Conservation (phyloP, 2,329 filamentous ascomycete genomes). For the Colletotrichum euphorbiae region DNA sequence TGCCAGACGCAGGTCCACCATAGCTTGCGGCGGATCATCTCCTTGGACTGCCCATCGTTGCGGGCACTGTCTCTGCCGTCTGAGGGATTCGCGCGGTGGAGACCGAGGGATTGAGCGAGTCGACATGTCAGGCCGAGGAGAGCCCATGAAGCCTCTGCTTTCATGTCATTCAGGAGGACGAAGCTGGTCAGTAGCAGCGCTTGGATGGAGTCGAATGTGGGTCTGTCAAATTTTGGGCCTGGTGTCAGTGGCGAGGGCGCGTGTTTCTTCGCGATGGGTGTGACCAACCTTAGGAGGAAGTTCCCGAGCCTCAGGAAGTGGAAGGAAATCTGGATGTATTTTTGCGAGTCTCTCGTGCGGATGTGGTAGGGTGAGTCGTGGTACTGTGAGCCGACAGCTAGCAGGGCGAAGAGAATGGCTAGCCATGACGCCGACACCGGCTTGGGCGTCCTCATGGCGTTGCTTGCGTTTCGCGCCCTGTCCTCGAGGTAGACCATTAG, state of each 20-base stretch:
- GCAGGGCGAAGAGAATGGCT: conserved; percentile 72
- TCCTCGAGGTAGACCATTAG: conserved; percentile 75
- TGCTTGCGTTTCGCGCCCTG: conserved; percentile 66
- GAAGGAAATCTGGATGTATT: conserved; percentile 72
- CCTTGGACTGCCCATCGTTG: conserved; percentile 61
- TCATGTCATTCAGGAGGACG: conserved; percentile 76
- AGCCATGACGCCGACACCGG: conserved; percentile 74
- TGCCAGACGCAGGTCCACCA: conserved; percentile 78
- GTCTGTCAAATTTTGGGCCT: conserved; percentile 50
- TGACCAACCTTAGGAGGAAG: conserved; percentile 66
- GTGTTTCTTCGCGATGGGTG: background rate
- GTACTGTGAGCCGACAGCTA: conserved; percentile 75
- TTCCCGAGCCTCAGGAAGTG: conserved; percentile 74
- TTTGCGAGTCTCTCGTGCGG: conserved; percentile 68
- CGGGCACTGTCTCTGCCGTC: conserved; percentile 59
- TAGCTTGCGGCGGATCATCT: conserved; percentile 65
- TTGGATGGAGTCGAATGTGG: conserved; percentile 74
- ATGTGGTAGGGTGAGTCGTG: conserved; percentile 73
- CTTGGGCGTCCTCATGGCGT: conserved; percentile 57
- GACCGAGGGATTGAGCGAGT: conserved; percentile 72
- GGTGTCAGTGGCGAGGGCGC: conserved; percentile 22
- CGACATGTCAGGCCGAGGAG: conserved; percentile 72
- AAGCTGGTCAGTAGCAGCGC: conserved; percentile 72
- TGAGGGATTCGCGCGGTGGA: conserved; percentile 62
- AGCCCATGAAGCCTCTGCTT: conserved; percentile 76